Evolutionary conservation across 129 eudicot species (phyloP), one percentile per base, ranked within the genome.

Genomic region (sunflower (Helianthus annuus)): DNA sequence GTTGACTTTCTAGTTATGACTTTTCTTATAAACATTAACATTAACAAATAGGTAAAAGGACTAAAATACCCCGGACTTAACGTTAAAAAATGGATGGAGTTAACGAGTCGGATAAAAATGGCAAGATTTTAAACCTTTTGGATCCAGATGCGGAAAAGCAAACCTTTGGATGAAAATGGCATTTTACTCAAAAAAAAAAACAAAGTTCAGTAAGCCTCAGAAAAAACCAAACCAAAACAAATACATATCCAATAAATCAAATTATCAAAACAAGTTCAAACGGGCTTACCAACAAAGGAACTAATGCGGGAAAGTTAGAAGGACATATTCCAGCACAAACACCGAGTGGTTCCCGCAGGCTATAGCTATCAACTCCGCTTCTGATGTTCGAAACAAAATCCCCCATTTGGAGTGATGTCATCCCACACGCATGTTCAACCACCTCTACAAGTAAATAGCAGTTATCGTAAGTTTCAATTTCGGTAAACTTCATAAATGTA

Each of bases 281-380:
- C 17, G 24, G 45, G 44, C 66, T 48, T 81, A 92, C 97, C 96
- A 91, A 85, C 76, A 92, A 86, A 14, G 97, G 97, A 84, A 92
- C 85, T 86, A 92, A 88, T 38, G 97, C 96, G 69, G 97, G 97
- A 78, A 88, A 92, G 77, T 89, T 92, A 68, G 85, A 92, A 42
- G 97, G 96, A 46, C 97, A 92, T 61, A 92, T 88, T 62, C 97
- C 97, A 64, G 97, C 97, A 92, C 97, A 92, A 79, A 92, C 86
- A 64, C 97, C 97, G 58, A 92, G 87, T 29, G 97, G 97, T 72
- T 92, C 97, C 75, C 97, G 84, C 61, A 89, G 59, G 82, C 93
- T 92, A 73, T 92, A 92, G 79, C 89, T 84, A 75, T 92, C 97
- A 51, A 89, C 83, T 64, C 97, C 97, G 81, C 78, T 83, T 48